Base-by-base conservation (phyloP, 768 basidiomycete genomes). In the Neoboletus magnificus region DNA sequence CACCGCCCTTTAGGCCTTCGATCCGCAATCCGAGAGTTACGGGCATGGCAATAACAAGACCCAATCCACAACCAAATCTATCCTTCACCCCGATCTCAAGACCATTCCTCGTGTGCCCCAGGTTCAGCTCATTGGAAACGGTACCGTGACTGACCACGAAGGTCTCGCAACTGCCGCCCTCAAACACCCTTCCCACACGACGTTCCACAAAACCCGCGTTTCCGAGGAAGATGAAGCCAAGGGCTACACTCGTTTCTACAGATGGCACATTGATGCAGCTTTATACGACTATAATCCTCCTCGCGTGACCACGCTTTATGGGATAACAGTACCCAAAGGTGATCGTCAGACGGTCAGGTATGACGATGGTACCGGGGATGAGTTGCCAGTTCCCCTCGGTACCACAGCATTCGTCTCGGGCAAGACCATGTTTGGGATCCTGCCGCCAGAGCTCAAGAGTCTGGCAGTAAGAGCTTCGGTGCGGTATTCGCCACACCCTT, bases 261-360 rank as follows among this genome's bases (percentile, higher is more conserved):
- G 92, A 47, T 93, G 92, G 91, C 91, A 95, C 70, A 93, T 94
- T 70, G 93, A 94, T 62, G 92, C 93, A 1, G 91, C 91, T 2
- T 72, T 92, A 36, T 90, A 89, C 66, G 83, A 86, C 52, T 77
- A 87, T 13, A 82, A 83, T 25, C 89, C 89, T 18, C 92, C 93
- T 4, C 86, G 80, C 59, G 92, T 90, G 40, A 95, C 93, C 6
- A 91, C 91, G 1, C 81, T 95, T 22, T 93, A 92, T 61, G 90
- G 85, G 1, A 77, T 94, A 58, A 76, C 63, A 3, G 86, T 94
- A 0, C 93, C 93, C 3, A 58, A 76, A 23, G 92, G 91, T 2
- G 65, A 74, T 12, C 65, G 58, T 20, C 91, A 96, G 76, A 76
- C 75, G 4, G 81, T 81, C 57, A 73, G 87, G 56, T 92, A 93